Evolutionary conservation across 768 basidiomycete species (phyloP), one percentile per base, ranked within the genome.

Genomic region (Gymnopilus dilepis): DNA sequence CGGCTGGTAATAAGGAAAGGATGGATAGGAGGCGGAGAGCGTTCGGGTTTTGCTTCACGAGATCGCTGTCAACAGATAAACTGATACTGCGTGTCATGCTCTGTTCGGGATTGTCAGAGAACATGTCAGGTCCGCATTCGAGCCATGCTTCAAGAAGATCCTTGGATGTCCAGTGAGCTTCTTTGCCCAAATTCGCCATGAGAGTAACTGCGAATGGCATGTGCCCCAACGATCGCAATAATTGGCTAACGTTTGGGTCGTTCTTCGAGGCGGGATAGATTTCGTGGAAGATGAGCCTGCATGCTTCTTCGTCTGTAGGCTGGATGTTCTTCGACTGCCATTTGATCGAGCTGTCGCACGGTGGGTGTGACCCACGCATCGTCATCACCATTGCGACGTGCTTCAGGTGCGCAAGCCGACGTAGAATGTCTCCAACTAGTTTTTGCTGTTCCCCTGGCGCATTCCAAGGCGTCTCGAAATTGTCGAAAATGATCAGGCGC

Each of bases 381-480:
- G 77, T 79, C 17, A 76, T 48, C 22, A 78, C 56, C 30, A 79
- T 62, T 3, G 72, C 67, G 4, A 79, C 59, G 57, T 72, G 67
- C 2, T 69, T 58, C 6, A 78, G 51, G 5, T 52, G 55, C 6
- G 66, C 66, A 5, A 77, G 58, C 17, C 59, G 59, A 37, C 61
- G 42, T 15, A 78, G 62, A 15, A 76, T 60, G 24, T 63, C 59
- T 33, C 69, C 65, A 31, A 78, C 67, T 15, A 65, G 60, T 12
- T 54, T 62, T 55, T 65, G 70, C 4, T 34, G 24, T 26, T 26
- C 37, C 21, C 59, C 62, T 21, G 41, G 60, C 38, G 66, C 64
- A 59, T 76, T 69, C 78, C 77, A 78, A 7, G 75, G 70, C 4
- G 78, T 77, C 67, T 80, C 79, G 55, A 80, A 77, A 54, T 80